Conservation (phyloP, 257 asterid genomes). For the Solanum chiquidenum region DNA sequence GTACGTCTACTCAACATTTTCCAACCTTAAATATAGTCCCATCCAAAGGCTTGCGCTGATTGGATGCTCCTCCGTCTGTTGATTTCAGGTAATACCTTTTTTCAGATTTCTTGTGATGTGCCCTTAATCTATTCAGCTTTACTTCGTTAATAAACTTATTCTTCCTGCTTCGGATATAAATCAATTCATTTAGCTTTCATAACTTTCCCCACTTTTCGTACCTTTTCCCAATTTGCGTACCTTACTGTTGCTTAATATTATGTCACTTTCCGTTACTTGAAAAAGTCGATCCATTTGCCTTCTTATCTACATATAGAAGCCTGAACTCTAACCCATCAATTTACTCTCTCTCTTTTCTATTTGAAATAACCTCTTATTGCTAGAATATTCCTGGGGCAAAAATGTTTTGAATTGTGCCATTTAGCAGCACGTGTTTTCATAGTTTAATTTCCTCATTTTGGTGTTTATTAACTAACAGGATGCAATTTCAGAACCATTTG, state of each 20-base stretch:
- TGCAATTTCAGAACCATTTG: slow-evolving; percentile 43
- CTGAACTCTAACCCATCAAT: not conserved
- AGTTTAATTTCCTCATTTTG: not conserved
- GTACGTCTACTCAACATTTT: not conserved
- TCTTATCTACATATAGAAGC: not conserved
- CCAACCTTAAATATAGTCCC: not conserved
- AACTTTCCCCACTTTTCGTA: not conserved
- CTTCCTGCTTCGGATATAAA: not conserved
- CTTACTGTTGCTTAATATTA: not conserved
- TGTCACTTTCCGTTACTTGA: not conserved
- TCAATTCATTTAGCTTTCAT: not conserved
- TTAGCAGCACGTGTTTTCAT: not conserved
- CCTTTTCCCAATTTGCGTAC: not conserved
- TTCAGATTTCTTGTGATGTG: not conserved
- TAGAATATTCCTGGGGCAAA: not conserved
- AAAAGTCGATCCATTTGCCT: not conserved
- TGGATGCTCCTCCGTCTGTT: not conserved
- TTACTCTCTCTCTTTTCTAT: not conserved
- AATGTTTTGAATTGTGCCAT: not conserved
- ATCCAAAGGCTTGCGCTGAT: not conserved
- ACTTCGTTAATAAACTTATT: too few relatives aligned
- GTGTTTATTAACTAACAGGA: slow-evolving; percentile 28
- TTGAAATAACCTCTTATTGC: not conserved
- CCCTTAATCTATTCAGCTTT: not conserved
- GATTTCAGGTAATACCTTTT: not conserved